Evolutionary conservation across 2,329 filamentous ascomycete genomes (phyloP), one percentile per base, ranked within the genome.

Genomic region (Dothistroma pini): DNA sequence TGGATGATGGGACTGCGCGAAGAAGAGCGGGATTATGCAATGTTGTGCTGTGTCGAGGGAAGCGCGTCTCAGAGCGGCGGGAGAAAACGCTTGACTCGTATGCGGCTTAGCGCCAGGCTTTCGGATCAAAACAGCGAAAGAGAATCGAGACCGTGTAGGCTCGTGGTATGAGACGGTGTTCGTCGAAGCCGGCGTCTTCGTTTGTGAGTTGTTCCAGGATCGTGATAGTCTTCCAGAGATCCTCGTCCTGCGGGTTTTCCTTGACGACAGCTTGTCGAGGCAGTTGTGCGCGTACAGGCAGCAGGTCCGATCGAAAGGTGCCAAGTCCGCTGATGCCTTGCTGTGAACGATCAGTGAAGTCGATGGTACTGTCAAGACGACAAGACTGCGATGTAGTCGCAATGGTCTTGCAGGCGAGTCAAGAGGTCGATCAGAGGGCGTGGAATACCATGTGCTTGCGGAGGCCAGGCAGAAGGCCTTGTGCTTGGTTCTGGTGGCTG

Each of bases 11-110:
- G 56, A 34, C 49, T 49, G 60, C 56, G 54, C 31, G 50, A 51
- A 53, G 41, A 47, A 21, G 41, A 53, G 51, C 11, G 41, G 21
- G 21, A 34, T 55, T 61, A 34, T 35, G 51, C 29, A 22, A 57
- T 62, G 56, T 47, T 62, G 56, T 59, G 58, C 51, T 62, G 54
- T 51, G 34, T 61, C 44, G 56, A 54, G 55, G 57, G 54, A 62
- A 62, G 48, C 47, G 50, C 60, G 60, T 54, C 50, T 62, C 47
- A 52, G 52, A 32, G 14, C 6, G 41, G 25, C 21, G 56, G 53
- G 49, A 58, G 47, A 52, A 56, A 41, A 31, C 41, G 38, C 51
- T 50, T 50, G 50, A 32, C 32, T 51, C 48, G 34, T 49, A 55
- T 50, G 35, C 56, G 53, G 51, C 53, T 62, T 55, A 56, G 60